Conservation (phyloP, 2,329 filamentous ascomycete species). For the Scedosporium aurantiacum region DNA sequence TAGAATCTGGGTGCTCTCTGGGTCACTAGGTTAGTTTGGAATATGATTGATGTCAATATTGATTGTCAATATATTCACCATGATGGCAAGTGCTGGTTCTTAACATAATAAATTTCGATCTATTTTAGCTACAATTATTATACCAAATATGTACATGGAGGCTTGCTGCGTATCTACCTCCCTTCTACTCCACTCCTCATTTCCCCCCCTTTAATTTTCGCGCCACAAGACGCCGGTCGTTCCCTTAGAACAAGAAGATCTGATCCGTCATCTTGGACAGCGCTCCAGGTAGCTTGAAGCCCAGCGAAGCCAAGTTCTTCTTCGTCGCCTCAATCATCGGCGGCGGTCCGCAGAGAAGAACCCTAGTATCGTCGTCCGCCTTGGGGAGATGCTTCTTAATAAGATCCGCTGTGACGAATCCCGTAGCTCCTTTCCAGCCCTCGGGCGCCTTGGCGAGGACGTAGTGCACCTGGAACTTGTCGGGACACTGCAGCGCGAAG, state of each 20-base stretch:
- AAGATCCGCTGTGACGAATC: slow-evolving; percentile 79
- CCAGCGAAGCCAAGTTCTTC: slow-evolving; percentile 34
- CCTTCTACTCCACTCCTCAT: too few relatives aligned
- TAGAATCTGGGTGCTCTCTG: too few relatives aligned
- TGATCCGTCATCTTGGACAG: slow-evolving; percentile 42
- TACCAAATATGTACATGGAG: too few relatives aligned
- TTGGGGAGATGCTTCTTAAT: slow-evolving; percentile 91
- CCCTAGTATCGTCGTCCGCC: slow-evolving; percentile 83
- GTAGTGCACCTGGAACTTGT: slow-evolving; percentile 92
- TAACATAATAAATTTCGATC: too few relatives aligned
- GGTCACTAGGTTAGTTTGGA: too few relatives aligned
- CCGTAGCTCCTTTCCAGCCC: slow-evolving; percentile 67
- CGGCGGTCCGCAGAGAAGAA: slow-evolving; percentile 92
- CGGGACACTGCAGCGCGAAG: slow-evolving; percentile 93
- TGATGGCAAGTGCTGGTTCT: too few relatives aligned
- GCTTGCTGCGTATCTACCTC: too few relatives aligned
- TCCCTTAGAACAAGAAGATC: slow-evolving; percentile 39
- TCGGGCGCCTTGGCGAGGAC: slow-evolving; percentile 76
- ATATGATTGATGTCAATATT: too few relatives aligned
- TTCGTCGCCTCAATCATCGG: slow-evolving; percentile 77
- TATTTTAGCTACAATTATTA: too few relatives aligned
- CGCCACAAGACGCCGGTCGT: not conserved
- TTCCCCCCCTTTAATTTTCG: too few relatives aligned
- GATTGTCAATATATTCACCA: too few relatives aligned
- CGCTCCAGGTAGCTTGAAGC: slow-evolving; percentile 38